Evolutionary conservation across 2,329 filamentous ascomycete species (phyloP).

Genomic region (Thermomyces lanuginosus): DNA sequence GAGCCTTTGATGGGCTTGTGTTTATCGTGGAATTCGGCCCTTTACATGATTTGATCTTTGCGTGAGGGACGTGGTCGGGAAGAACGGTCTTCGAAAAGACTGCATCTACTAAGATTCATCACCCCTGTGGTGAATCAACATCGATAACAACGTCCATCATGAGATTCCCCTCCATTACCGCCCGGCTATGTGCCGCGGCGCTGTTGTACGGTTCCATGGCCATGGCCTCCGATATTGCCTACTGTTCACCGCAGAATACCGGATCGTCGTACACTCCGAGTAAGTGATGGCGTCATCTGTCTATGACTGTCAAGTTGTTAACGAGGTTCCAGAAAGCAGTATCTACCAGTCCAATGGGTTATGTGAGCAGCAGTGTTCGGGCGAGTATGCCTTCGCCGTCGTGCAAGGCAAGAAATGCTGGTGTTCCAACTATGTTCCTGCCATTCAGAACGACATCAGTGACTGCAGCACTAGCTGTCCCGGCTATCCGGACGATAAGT

Average conservation of each 20-base stretch:
- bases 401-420: constrained; percentile 32
- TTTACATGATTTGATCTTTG: no score
- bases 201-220: constrained; percentile 13
- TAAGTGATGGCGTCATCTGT: constrained; percentile 13
- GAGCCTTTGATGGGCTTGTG: no score
- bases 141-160: no score
- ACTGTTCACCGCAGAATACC: constrained; percentile 32
- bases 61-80: no score
- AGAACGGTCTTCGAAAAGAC: no score
- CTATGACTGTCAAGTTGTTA: constrained; percentile 1
- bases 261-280: constrained; percentile 21
- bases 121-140: no score
- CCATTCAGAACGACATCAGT: constrained; percentile 16
- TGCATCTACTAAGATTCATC: no score
- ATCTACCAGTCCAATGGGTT: constrained; percentile 32
- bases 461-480: constrained; percentile 29
- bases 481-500: constrained; percentile 31
- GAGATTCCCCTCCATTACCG: no score
- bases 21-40: no score
- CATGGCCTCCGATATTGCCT: constrained; percentile 16
- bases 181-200: constrained; percentile 7
- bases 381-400: constrained; percentile 30
- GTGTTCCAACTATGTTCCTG: constrained; percentile 33
- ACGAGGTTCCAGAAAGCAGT: constrained; percentile 15
- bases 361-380: constrained; percentile 24